Conservation (phyloP, 192 early-diverging fungal species). For the Mortierella alpina region DNA sequence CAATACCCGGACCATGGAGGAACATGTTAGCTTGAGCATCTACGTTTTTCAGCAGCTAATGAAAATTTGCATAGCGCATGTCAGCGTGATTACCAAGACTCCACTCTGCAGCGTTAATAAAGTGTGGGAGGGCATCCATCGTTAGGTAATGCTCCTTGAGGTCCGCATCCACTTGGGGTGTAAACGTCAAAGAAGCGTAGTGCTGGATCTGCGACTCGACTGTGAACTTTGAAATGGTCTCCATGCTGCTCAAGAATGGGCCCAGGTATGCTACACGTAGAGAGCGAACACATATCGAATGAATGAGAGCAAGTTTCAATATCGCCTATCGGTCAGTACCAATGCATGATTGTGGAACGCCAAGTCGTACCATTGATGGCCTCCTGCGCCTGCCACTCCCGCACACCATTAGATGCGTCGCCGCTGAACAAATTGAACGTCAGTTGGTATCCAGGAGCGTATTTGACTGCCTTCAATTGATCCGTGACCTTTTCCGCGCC, state of each 20-base stretch:
- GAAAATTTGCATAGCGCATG: not conserved
- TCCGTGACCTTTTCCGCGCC: slow-evolving; percentile 49
- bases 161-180: slow-evolving; percentile 59
- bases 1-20: not conserved
- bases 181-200: slow-evolving; percentile 81
- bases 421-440: slow-evolving; percentile 90
- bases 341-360: not conserved
- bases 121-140: slow-evolving; percentile 82
- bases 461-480: slow-evolving; percentile 84
- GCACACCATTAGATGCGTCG: slow-evolving; percentile 71
- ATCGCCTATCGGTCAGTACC: not conserved
- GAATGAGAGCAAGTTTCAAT: not conserved
- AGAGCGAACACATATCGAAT: not conserved
- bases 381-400: slow-evolving; percentile 87
- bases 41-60: too few species aligned
- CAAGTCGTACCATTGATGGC: slow-evolving; percentile 66
- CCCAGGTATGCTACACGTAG: slow-evolving; percentile 63
- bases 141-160: slow-evolving; percentile 66
- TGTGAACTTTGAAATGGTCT: slow-evolving; percentile 76
- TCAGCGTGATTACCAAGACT: slow-evolving; percentile 73
- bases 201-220: slow-evolving; percentile 89
- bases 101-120: slow-evolving; percentile 98
- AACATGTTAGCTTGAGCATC: not conserved
- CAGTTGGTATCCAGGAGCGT: slow-evolving; percentile 84
- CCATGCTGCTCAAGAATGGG: slow-evolving; percentile 80